Percentiles rank a stretch among this genome's conserved stretches.
phyloP scores from a whole-genome alignment of 2,329 filamentous ascomycete species.

The Alternaria brassicae region DNA sequence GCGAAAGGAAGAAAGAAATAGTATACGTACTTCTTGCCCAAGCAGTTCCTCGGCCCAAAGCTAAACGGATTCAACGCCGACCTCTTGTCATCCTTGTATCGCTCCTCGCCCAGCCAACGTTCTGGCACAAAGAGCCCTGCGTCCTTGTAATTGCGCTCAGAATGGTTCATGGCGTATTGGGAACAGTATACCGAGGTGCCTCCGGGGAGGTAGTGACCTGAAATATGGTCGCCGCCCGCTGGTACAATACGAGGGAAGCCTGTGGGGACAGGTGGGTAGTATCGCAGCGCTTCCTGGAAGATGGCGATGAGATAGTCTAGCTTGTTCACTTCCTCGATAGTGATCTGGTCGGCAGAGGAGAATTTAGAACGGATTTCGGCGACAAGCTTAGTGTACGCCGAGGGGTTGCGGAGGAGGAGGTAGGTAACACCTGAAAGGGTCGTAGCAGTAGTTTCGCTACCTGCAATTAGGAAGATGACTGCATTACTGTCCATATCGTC shows the following conservation, averaged over 20 bases:
- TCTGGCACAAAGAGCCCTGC: slow-evolving; percentile 38
- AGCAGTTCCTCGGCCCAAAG: slow-evolving; percentile 38
- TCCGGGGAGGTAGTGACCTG: slow-evolving; percentile 37
- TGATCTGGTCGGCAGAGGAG: slow-evolving; percentile 27
- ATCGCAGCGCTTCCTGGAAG: slow-evolving; percentile 35
- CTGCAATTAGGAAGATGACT: slow-evolving; percentile 49
- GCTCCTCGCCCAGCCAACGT: slow-evolving; percentile 49
- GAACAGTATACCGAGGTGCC: slow-evolving; percentile 38
- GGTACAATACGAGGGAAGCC: slow-evolving; percentile 41
- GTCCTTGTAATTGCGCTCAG: slow-evolving; percentile 35
- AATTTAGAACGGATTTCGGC: slow-evolving; percentile 37
- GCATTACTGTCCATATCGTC: slow-evolving; percentile 49
- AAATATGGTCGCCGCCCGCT: slow-evolving; percentile 30
- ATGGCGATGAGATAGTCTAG: slow-evolving; percentile 40
- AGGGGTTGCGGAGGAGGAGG: slow-evolving; percentile 44
- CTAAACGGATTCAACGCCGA: slow-evolving; percentile 39
- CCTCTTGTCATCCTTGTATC: slow-evolving; percentile 44
- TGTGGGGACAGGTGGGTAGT: slow-evolving; percentile 40
- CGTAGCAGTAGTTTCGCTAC: slow-evolving; percentile 58
- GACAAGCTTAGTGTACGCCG: slow-evolving; percentile 26
- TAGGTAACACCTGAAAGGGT: slow-evolving; percentile 53
- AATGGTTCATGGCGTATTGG: slow-evolving; percentile 43
- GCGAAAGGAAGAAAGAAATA: not conserved
- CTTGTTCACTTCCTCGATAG: slow-evolving; percentile 33
- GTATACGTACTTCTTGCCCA: slow-evolving; percentile 44